Evolutionary conservation across 106 monocot genomes (phyloP), one percentile per base, ranked within the genome.

Genomic region (Dactylorhiza incarnata): DNA sequence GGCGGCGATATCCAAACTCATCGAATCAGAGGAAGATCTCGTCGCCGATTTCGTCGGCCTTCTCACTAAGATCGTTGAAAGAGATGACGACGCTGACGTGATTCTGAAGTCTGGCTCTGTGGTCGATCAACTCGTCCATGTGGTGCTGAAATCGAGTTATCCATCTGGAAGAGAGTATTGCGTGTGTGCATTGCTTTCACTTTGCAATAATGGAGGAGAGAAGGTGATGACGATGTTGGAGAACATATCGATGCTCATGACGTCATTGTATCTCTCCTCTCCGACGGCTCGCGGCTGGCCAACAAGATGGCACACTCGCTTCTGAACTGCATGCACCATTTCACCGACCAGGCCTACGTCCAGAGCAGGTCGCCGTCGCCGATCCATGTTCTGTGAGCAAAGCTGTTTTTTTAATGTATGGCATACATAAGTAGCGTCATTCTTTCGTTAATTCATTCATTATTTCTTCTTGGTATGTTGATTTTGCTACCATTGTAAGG

Each of bases 271-370:
- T 71, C 71, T 17, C 61, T 89, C 7, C 10, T 85, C 54, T 70
- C 70, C 5, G 89, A 85, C 7, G 89, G 92, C 2, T 81, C 79
- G 3, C 70, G 83, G 3, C 79, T 85, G 3, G 87, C 83, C 3
- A 46, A 72, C n/a, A 93, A 85, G 85, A 93, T 80, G 77, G 87
- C 89, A 5, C 79, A 82, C 47, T 79, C 82, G 16, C 45, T 93
- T 49, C 52, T 88, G 19, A 74, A 82, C 22, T 74, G 74, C 71
- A 77, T 88, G 46, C 87, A 88, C 43, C 59, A 51, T 0, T 62
- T 71, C 44, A 43, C 69, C n/a, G 84, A 85, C 47, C 19, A 74
- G 8, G 44, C 43, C 72, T 12, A 4, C 53, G 14, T 1, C n/a
- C 7, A 0, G 17, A 19, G 50, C 51, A n/a, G n/a, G 3, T 48